phyloP scores from a whole-genome alignment of 495 filamentous ascomycete genomes.

The Penicillium dipodomyicola region DNA sequence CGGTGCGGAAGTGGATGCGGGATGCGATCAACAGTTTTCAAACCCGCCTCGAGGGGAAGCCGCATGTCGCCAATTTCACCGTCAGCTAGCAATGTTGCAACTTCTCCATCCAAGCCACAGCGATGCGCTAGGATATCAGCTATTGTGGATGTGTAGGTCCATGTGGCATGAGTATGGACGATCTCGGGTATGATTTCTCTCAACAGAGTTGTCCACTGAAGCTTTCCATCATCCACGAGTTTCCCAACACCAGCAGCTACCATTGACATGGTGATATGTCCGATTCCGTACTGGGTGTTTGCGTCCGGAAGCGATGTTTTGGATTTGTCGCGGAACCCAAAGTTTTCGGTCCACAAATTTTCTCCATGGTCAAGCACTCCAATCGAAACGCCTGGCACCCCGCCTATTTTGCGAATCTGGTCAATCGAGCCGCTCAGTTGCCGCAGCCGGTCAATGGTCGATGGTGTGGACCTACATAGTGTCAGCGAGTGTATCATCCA shows the following conservation, averaged over 20 bases:
- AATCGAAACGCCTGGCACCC: not conserved
- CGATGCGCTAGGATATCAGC: not conserved
- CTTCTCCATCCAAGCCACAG: not conserved
- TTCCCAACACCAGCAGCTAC: conserved; percentile 4
- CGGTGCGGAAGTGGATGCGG: not conserved
- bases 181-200: not conserved
- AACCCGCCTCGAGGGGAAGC: not conserved
- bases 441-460: not conserved
- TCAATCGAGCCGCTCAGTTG: not conserved
- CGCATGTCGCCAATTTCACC: not conserved
- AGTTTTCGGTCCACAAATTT: not conserved
- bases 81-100: not conserved
- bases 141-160: not conserved
- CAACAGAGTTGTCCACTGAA: not conserved
- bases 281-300: conserved; percentile 2
- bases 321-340: not conserved
- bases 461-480: not conserved
- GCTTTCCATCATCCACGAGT: not conserved
- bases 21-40: not conserved
- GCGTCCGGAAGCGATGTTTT: not conserved
- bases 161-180: not conserved
- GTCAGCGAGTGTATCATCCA: not conserved
- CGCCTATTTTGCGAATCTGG: not conserved
- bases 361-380: not conserved
- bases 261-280: conserved; percentile 1